Base-by-base conservation (phyloP, 2,329 filamentous ascomycete species). In the Colletotrichum shisoi region DNA sequence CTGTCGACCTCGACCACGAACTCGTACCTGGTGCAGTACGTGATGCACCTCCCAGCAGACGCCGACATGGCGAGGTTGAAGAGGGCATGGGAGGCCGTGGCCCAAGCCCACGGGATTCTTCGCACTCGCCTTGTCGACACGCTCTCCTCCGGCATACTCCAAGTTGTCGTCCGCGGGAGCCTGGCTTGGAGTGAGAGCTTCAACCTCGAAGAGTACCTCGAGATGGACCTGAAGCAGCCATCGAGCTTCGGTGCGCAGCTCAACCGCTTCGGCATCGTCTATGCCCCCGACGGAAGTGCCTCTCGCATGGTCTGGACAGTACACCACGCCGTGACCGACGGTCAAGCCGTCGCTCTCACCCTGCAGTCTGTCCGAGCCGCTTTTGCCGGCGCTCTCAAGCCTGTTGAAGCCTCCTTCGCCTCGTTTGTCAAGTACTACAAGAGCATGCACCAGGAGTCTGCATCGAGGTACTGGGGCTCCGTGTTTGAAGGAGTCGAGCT, bases 81-180 rank as follows among this genome's bases (percentile, higher is more conserved):
- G 39, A 44, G 13, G 31, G 64, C 64, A 7, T 67, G 64, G 64
- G 62, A 65, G 17, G 37, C 57, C 6, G 69, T 69, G 8, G 63
- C 72, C 2, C 24, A 62, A 13, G 31, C 48, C 3, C 69, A 68
- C 12, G 56, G 67, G 3, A 71, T 69, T 24, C 31, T 74, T 2
- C 71, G 72, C n/a, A 72, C 71, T 21, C 68, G 72, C 11, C 57
- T 74, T 17, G 45, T 73, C 15, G 54, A 59, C 15, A 65, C 54
- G 6, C 40, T 62, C 6, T 31, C 40, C 21, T 40, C 19, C 19
- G 64, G 64, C 12, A 64, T 67, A 12, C 67, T 95, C 90, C 17
- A 95, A 82, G 42, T 89, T 17, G 49, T 69, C 24, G 17, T 67
- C 7, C 52, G 21, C 27, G 58, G 65, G 54, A 27, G 19, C 4